Percentiles rank a stretch among this genome's conserved stretches.
These are phyloP conservation scores for Brassica juncea DNA, from an alignment of 345 rosid genomes.

Conservation along the genomic window DNA sequence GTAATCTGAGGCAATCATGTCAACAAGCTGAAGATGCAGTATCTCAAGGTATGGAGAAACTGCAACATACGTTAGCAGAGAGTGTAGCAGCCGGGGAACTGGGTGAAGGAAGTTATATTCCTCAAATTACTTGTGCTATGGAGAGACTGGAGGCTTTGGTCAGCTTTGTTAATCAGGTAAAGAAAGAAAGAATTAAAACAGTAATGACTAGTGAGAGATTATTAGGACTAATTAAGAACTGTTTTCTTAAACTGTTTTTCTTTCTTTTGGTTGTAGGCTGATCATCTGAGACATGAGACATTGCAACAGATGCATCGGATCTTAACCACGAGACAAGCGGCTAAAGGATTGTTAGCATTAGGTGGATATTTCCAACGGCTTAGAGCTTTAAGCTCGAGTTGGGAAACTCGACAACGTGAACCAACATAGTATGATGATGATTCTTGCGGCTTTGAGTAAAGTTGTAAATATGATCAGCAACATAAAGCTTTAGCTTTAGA, in stretches of 20 bases:
- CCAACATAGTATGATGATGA: slow-evolving; percentile 35
- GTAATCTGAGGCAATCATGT: slow-evolving; percentile 62
- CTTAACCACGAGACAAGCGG: slow-evolving; percentile 77
- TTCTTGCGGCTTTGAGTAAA: slow-evolving; percentile 20
- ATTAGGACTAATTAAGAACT: neutral
- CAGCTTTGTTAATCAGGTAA: slow-evolving; percentile 86
- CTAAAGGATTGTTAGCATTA: slow-evolving; percentile 74
- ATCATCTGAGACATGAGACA: slow-evolving; percentile 81
- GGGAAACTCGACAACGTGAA: slow-evolving; percentile 60
- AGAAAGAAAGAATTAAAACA: neutral
- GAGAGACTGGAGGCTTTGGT: slow-evolving; percentile 75
- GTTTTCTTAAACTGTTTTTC: neutral
- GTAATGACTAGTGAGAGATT: neutral
- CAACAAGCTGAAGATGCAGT: slow-evolving; percentile 98
- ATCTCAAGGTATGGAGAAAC: slow-evolving; percentile 85
- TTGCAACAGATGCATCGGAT: slow-evolving; percentile 75
- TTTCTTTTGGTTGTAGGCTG: slow-evolving; percentile 58
- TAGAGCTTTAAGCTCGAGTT: slow-evolving; percentile 63
- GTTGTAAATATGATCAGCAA: slow-evolving; percentile 30
- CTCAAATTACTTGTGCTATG: slow-evolving; percentile 64
- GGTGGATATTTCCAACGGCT: slow-evolving; percentile 86
- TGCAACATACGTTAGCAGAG: slow-evolving; percentile 70
- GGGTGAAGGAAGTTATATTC: slow-evolving; percentile 55
- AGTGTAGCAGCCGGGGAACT: slow-evolving; percentile 64
- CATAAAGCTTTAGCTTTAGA: slow-evolving; percentile 15